Percentiles rank a stretch among this genome's conserved stretches.
phyloP scores from a whole-genome alignment of 768 basidiomycete species.

The Tremella mesenterica region DNA sequence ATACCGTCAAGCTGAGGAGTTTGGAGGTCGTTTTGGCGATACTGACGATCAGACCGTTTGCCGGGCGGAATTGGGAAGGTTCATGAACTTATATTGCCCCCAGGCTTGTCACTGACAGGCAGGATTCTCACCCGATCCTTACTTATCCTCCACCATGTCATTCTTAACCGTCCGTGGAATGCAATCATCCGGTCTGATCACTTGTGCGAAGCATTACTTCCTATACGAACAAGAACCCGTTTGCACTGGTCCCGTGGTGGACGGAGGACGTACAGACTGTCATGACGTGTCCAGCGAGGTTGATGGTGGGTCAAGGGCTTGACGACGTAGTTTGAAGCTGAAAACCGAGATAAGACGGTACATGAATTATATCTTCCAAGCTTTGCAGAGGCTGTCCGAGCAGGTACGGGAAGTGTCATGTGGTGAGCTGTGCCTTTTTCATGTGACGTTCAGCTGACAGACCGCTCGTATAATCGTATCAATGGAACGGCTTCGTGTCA shows the following conservation, averaged over 20 bases:
- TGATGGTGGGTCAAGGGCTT: conserved; percentile 17
- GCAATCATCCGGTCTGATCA: conserved; percentile 26
- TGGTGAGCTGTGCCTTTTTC: conserved; percentile 20
- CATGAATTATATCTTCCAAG: conserved; percentile 45
- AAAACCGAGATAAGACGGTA: conserved; percentile 36
- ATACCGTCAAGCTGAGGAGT: no score
- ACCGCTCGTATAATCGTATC: conserved; percentile 38
- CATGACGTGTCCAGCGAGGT: conserved; percentile 22
- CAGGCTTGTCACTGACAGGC: conserved; percentile 15
- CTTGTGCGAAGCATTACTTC: conserved; percentile 41
- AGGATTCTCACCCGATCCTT: conserved; percentile 37
- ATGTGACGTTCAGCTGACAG: not conserved
- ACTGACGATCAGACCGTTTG: conserved; percentile 27
- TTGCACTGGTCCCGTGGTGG: conserved; percentile 23
- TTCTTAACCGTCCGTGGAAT: conserved; percentile 34
- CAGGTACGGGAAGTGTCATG: conserved; percentile 42
- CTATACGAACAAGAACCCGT: conserved; percentile 42
- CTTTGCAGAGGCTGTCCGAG: conserved; percentile 45
- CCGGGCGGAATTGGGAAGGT: conserved; percentile 43
- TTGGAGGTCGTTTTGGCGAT: not conserved
- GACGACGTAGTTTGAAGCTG: not conserved
- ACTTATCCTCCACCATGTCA: conserved; percentile 33
- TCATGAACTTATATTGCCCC: conserved; percentile 2
- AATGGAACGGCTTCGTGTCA: conserved; percentile 44
- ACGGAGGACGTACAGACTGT: conserved; percentile 26